Conservation (phyloP, 108 stramenopile genomes). For the Hondaea fermentalgiana region DNA sequence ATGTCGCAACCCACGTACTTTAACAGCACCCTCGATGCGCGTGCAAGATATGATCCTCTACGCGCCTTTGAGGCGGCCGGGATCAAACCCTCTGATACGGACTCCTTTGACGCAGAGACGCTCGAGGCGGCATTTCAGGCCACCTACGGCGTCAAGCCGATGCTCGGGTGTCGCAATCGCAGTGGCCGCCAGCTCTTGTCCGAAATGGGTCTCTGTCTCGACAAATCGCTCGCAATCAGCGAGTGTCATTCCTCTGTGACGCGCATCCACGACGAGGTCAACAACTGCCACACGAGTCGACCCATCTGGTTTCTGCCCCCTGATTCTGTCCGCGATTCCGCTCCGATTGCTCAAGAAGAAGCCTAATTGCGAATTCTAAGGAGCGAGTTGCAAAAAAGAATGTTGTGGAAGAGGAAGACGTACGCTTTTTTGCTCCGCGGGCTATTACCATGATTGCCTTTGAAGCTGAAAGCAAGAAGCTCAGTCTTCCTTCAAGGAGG, state of each 20-base stretch:
- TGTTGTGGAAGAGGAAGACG: too few relatives aligned
- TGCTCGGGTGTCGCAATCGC: neutral
- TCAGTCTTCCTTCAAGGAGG: too few relatives aligned
- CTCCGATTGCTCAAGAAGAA: too few relatives aligned
- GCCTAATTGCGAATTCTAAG: too few relatives aligned
- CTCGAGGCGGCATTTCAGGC: slow-evolving; percentile 27
- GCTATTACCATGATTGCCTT: too few relatives aligned
- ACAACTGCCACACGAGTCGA: neutral
- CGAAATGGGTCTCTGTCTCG: slow-evolving; percentile 48
- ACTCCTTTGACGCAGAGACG: slow-evolving; percentile 25
- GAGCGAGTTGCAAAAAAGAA: too few relatives aligned
- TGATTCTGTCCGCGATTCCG: neutral
- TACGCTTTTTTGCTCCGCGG: too few relatives aligned
- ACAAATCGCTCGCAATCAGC: slow-evolving; percentile 11
- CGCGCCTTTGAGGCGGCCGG: slow-evolving; percentile 30
- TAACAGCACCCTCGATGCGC: slow-evolving; percentile 23
- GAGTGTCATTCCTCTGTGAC: neutral
- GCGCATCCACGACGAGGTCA: slow-evolving; percentile 9
- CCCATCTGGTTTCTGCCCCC: neutral
- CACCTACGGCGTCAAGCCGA: slow-evolving; percentile 28
- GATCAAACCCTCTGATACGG: neutral
- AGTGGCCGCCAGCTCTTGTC: slow-evolving; percentile 31
- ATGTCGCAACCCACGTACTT: slow-evolving; percentile 52
- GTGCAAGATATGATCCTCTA: slow-evolving; percentile 34
- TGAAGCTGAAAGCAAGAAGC: too few relatives aligned